These are phyloP conservation scores for Wickerhamomyces chambardii DNA, from an alignment of 805 yeast genomes.

Conservation along the genomic window DNA sequence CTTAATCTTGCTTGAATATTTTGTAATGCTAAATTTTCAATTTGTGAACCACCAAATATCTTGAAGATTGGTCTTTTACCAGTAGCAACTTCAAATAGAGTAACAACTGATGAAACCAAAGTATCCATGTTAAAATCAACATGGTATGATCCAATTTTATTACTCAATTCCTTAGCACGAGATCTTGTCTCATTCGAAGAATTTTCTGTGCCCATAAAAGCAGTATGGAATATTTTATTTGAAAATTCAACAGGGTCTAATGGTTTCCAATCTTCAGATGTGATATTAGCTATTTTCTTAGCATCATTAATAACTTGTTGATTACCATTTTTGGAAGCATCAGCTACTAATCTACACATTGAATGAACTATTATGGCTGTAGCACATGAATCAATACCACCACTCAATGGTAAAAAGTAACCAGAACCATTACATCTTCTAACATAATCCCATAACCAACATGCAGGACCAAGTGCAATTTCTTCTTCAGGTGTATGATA, in stretches of 20 bases:
- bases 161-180: slow-evolving; percentile 73
- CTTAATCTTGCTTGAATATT: slow-evolving; percentile 94
- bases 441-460: slow-evolving; percentile 98
- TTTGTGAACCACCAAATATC: slow-evolving; percentile 87
- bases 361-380: slow-evolving; percentile 91
- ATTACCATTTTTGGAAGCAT: slow-evolving; percentile 62
- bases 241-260: slow-evolving; percentile 69
- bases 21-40: slow-evolving; percentile 90
- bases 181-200: slow-evolving; percentile 81
- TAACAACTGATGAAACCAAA: slow-evolving; percentile 63
- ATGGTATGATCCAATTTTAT: slow-evolving; percentile 79
- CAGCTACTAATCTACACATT: slow-evolving; percentile 82
- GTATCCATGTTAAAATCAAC: slow-evolving; percentile 88
- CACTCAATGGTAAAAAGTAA: slow-evolving; percentile 86
- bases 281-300: slow-evolving; percentile 51
- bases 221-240: slow-evolving; percentile 69
- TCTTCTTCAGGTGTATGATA: slow-evolving; percentile 90
- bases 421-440: slow-evolving; percentile 90
- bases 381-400: slow-evolving; percentile 98
- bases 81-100: slow-evolving; percentile 79
- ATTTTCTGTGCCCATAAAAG: slow-evolving; percentile 94
- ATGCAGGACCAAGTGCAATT: slow-evolving; percentile 96
- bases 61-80: slow-evolving; percentile 85
- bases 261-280: slow-evolving; percentile 54
- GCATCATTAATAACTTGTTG: slow-evolving; percentile 72